Evolutionary conservation across 345 rosid species (phyloP).

Genomic region (Durio zibethinus): DNA sequence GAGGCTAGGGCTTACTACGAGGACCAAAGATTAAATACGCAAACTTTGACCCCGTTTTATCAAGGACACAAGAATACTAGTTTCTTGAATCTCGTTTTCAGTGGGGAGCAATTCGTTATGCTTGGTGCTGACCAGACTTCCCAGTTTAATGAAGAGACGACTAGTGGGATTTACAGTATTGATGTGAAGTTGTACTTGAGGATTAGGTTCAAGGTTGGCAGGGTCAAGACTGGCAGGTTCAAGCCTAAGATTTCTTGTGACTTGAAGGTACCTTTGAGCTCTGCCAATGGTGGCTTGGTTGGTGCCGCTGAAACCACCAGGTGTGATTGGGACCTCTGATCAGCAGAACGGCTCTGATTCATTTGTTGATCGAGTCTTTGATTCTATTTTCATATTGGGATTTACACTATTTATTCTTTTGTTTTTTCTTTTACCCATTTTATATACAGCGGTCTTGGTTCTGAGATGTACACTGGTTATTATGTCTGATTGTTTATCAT

Average conservation of each 20-base stretch:
- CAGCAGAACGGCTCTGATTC: neutral
- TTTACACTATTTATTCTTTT: neutral
- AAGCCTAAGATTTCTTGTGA: conserved; percentile 62
- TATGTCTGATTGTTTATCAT: neutral
- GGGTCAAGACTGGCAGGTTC: conserved; percentile 39
- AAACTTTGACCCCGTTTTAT: conserved; percentile 45
- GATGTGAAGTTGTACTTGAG: conserved; percentile 52
- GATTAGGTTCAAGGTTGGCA: conserved; percentile 62
- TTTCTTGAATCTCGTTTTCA: conserved; percentile 35
- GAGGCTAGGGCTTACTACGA: conserved; percentile 51
- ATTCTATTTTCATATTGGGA: neutral
- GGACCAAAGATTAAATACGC: conserved; percentile 34
- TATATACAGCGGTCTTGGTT: neutral
- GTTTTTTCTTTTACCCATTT: neutral
- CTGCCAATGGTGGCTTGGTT: conserved; percentile 25
- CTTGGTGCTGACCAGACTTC: conserved; percentile 28
- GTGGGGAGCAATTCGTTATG: conserved; percentile 32
- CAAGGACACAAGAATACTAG: conserved; percentile 83
- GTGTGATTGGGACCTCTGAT: conserved; percentile 54
- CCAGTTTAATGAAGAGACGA: conserved; percentile 35
- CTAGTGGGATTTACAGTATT: conserved; percentile 41
- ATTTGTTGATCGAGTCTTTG: conserved; percentile 1
- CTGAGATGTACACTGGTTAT: neutral
- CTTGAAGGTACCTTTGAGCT: conserved; percentile 49
- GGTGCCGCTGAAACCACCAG: conserved; percentile 24